Evolutionary conservation across 1,284 basidiomycete genomes (phyloP).

Genomic region (Pyrrhoderma noxium): DNA sequence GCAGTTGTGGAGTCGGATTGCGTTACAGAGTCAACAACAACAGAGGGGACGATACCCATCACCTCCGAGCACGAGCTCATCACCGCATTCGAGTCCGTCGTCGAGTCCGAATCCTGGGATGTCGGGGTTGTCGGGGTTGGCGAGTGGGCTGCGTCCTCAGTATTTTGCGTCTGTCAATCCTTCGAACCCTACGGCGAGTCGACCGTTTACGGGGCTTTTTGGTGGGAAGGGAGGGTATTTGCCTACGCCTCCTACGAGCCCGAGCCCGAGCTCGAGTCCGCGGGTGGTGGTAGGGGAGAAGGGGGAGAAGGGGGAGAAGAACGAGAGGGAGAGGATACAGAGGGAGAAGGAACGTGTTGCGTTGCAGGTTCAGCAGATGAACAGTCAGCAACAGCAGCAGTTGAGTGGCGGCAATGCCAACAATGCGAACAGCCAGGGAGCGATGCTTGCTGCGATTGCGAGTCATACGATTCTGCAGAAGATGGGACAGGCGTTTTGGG

Average conservation of each 20-base stretch:
- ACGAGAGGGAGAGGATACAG: constrained; percentile 16
- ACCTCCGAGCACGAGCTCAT: constrained; percentile 29
- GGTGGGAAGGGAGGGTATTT: constrained; percentile 40
- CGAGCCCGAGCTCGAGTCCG: constrained; percentile 11
- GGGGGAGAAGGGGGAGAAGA: not conserved
- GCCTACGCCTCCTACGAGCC: constrained; percentile 9
- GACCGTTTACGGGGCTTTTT: constrained; percentile 30
- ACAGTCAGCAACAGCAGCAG: constrained; percentile 22
- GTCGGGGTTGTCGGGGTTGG: constrained; percentile 40
- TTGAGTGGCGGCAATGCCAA: constrained; percentile 21
- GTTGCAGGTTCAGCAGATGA: not conserved
- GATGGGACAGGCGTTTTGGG: constrained; percentile 71
- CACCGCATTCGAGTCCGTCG: constrained; percentile 22
- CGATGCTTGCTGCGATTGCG: constrained; percentile 58
- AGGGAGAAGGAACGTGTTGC: constrained; percentile 19
- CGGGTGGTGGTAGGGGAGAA: too few relatives aligned
- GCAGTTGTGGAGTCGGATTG: constrained; percentile 85
- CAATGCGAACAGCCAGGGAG: constrained; percentile 24
- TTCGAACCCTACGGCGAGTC: constrained; percentile 16
- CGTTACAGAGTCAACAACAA: constrained; percentile 30
- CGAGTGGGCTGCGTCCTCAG: constrained; percentile 46
- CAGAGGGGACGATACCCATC: constrained; percentile 24
- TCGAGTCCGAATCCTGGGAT: constrained; percentile 21
- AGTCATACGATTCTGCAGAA: constrained; percentile 62
- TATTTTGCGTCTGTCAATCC: constrained; percentile 35